A percentile compares a stretch with the other conserved stretches of the same genome.
These are phyloP conservation scores for Starmerella khaoyaiensis DNA, from an alignment of 805 yeast genomes.

Conservation along the genomic window DNA sequence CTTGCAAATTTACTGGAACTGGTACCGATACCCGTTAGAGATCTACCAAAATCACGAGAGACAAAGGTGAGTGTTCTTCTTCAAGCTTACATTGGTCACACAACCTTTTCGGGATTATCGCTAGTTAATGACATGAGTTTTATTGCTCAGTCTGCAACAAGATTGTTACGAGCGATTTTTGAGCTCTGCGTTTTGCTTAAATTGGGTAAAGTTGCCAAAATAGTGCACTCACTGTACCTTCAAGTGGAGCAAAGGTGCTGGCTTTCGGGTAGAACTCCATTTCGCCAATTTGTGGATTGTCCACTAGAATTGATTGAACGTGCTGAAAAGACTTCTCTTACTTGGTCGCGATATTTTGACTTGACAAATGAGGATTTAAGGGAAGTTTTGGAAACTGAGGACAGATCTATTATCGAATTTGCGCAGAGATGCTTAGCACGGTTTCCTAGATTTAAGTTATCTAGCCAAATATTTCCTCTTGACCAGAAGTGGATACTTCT, in stretches of 20 bases:
- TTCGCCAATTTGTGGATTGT: conserved; percentile 66
- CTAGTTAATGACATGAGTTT: conserved; percentile 86
- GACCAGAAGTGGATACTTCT: conserved; percentile 55
- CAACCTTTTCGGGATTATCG: conserved; percentile 76
- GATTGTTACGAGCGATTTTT: conserved; percentile 72
- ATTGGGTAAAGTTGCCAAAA: conserved; percentile 55
- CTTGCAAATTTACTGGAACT: conserved; percentile 51
- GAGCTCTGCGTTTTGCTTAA: conserved; percentile 59
- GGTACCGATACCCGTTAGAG: conserved; percentile 81
- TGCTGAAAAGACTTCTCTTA: conserved; percentile 68
- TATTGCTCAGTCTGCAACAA: conserved; percentile 83
- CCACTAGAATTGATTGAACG: conserved; percentile 58
- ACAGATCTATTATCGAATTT: conserved; percentile 49
- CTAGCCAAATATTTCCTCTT: conserved; percentile 60
- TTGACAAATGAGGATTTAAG: conserved; percentile 64
- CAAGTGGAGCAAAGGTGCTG: conserved; percentile 74
- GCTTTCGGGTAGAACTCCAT: conserved; percentile 63
- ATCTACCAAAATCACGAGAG: conserved; percentile 50
- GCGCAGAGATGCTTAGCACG: conserved; percentile 54
- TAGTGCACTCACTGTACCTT: conserved; percentile 53
- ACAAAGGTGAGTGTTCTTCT: conserved; percentile 70
- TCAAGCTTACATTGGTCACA: conserved; percentile 74
- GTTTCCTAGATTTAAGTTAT: conserved; percentile 57
- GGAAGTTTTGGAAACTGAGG: conserved; percentile 35
- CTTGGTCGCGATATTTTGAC: conserved; percentile 67